These are phyloP conservation scores for Solanum neorickii DNA, from an alignment of 257 asterid species.

Conservation along the genomic window DNA sequence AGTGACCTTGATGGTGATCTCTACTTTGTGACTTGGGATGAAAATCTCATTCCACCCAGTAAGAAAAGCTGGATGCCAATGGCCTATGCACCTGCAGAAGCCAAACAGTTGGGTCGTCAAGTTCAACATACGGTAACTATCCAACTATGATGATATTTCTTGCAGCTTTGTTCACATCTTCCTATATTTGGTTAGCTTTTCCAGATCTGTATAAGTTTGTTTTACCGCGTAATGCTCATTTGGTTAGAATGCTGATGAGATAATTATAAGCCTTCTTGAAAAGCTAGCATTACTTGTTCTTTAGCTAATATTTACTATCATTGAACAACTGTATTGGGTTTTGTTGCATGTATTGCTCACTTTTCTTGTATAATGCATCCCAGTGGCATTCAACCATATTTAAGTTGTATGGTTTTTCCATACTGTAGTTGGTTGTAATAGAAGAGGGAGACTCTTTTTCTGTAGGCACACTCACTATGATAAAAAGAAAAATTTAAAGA, in stretches of 20 bases:
- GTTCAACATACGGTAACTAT: conserved; percentile 46
- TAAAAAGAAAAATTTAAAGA: not conserved
- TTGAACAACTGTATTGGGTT: not conserved
- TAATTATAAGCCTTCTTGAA: not conserved
- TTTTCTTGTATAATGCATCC: not conserved
- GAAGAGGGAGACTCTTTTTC: not conserved
- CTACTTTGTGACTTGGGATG: conserved; percentile 96
- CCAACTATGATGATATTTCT: not conserved
- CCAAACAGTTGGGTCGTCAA: conserved; percentile 29
- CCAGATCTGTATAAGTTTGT: not conserved
- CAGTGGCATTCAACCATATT: not conserved
- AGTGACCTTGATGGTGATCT: conserved; percentile 98
- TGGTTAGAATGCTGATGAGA: not conserved
- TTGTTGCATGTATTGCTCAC: not conserved
- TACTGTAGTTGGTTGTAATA: not conserved
- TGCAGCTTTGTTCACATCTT: not conserved
- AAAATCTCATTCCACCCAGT: conserved; percentile 79
- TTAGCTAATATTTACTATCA: not conserved
- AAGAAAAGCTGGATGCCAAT: conserved; percentile 69
- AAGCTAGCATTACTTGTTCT: not conserved
- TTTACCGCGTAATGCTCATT: not conserved
- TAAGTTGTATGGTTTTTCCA: not conserved
- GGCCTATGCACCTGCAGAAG: conserved; percentile 63
- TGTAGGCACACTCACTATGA: not conserved
- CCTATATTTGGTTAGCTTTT: not conserved